phyloP scores from a whole-genome alignment of 2,329 filamentous ascomycete species.

The Hirsutella minnesotensis region DNA sequence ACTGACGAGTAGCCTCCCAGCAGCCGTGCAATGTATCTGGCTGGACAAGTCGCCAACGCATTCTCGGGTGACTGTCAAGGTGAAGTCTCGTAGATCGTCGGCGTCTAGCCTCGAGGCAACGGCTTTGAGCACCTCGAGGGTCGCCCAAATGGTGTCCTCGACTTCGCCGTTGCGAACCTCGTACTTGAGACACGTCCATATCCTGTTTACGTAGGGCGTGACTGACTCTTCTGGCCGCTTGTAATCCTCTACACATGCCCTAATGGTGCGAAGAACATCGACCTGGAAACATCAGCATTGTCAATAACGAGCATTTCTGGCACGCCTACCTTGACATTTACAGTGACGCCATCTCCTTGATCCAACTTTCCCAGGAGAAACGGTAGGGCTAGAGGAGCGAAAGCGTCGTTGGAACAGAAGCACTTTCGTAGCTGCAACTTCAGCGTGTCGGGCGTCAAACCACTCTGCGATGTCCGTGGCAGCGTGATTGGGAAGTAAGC shows the following conservation, averaged over 20 bases:
- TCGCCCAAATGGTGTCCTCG: slow-evolving; percentile 43
- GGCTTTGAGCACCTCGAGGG: slow-evolving; percentile 40
- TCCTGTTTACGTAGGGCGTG: slow-evolving; percentile 34
- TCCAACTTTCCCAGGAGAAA: slow-evolving; percentile 47
- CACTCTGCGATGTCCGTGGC: slow-evolving; percentile 34
- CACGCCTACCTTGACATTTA: slow-evolving; percentile 40
- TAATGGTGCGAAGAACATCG: slow-evolving; percentile 44
- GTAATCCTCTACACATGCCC: slow-evolving; percentile 40
- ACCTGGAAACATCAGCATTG: slow-evolving; percentile 21
- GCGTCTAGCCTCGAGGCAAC: slow-evolving; percentile 33
- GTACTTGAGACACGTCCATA: slow-evolving; percentile 51
- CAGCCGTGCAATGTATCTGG: slow-evolving; percentile 37
- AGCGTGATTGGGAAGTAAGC: slow-evolving; percentile 51
- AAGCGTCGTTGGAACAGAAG: slow-evolving; percentile 36
- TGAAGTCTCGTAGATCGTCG: slow-evolving; percentile 32
- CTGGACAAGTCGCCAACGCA: slow-evolving; percentile 41
- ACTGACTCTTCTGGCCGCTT: slow-evolving; percentile 32
- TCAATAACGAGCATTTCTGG: neutral
- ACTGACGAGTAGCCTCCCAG: slow-evolving; percentile 39
- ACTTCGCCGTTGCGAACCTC: slow-evolving; percentile 51
- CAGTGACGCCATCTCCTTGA: slow-evolving; percentile 45
- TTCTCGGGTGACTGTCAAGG: slow-evolving; percentile 37
- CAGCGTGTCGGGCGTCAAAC: slow-evolving; percentile 43
- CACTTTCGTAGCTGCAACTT: slow-evolving; percentile 41
- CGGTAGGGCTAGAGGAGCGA: slow-evolving; percentile 35